These are phyloP conservation scores for Mariannaea sp. DNA, from an alignment of 2,329 filamentous ascomycete species.

Conservation along the genomic window DNA sequence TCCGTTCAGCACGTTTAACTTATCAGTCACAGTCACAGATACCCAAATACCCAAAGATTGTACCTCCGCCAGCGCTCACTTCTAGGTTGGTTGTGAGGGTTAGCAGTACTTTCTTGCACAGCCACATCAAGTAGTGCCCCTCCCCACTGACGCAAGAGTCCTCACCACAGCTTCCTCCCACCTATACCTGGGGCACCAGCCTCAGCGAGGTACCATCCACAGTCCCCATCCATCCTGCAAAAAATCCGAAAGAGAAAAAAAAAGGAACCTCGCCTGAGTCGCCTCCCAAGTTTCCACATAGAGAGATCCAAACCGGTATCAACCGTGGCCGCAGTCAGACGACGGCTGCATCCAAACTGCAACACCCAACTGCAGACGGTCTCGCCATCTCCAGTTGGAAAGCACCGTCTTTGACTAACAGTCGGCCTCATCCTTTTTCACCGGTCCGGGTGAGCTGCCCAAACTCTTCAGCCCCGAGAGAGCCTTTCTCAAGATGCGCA, in stretches of 20 bases:
- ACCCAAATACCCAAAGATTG: too few species aligned
- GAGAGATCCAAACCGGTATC: constrained; percentile 22
- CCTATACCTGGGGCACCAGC: constrained; percentile 12
- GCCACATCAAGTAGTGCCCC: constrained; percentile 24
- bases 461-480: constrained; percentile 6
- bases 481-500: constrained; percentile 68
- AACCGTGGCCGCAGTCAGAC: constrained; percentile 33
- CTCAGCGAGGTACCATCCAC: constrained; percentile 15
- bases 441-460: constrained; percentile 2
- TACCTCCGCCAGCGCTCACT: too few species aligned
- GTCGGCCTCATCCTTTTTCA: constrained; percentile 2
- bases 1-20: neutral
- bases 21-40: neutral
- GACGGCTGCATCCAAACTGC: constrained; percentile 31
- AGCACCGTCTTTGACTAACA: constrained; percentile 10
- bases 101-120: constrained; percentile 21
- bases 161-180: too few species aligned
- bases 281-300: constrained; percentile 29
- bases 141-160: neutral
- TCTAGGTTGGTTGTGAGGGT: neutral
- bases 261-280: constrained; percentile 35
- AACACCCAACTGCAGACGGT: constrained; percentile 18
- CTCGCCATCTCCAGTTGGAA: constrained; percentile 21
- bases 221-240: constrained; percentile 22
- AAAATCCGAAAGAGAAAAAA: too few species aligned